Percentiles rank a stretch among this genome's conserved stretches.
phyloP scores from a whole-genome alignment of 768 basidiomycete species.

The Leccinum pellstonianum region DNA sequence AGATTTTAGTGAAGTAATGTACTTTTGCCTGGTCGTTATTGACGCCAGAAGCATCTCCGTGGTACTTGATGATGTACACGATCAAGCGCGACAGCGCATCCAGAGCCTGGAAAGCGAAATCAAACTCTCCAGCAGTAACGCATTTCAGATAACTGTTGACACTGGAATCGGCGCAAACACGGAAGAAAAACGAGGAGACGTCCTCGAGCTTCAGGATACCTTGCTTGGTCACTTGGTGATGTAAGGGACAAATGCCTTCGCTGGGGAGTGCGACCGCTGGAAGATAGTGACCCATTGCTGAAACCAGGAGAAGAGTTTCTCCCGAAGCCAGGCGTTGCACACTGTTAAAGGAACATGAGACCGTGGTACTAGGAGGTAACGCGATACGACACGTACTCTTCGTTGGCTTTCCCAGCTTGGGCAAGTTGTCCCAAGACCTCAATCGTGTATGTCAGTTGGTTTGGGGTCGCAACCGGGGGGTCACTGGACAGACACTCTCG shows the following conservation, averaged over 20 bases:
- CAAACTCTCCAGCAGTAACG: conserved; percentile 66
- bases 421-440: conserved; percentile 77
- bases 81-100: conserved; percentile 96
- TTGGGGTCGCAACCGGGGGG: conserved; percentile 75
- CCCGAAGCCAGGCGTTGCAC: conserved; percentile 64
- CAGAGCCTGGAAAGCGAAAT: conserved; percentile 84
- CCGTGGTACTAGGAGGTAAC: neutral
- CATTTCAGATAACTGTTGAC: conserved; percentile 85
- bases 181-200: conserved; percentile 96
- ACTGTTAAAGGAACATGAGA: conserved; percentile 37
- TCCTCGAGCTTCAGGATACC: conserved; percentile 96
- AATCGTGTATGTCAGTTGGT: conserved; percentile 75
- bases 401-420: conserved; percentile 75
- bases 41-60: conserved; percentile 90
- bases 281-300: conserved; percentile 96
- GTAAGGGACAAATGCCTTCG: conserved; percentile 94
- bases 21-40: conserved; percentile 97
- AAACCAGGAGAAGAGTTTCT: conserved; percentile 77
- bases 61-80: conserved; percentile 98
- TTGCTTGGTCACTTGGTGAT: conserved; percentile 96
- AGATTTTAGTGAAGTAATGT: conserved; percentile 93
- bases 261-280: conserved; percentile 85
- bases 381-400: conserved; percentile 60
- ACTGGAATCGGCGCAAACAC: conserved; percentile 93
- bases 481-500: conserved; percentile 84